Evolutionary conservation across 345 rosid genomes (phyloP).

Genomic region (Acer yangbiense): DNA sequence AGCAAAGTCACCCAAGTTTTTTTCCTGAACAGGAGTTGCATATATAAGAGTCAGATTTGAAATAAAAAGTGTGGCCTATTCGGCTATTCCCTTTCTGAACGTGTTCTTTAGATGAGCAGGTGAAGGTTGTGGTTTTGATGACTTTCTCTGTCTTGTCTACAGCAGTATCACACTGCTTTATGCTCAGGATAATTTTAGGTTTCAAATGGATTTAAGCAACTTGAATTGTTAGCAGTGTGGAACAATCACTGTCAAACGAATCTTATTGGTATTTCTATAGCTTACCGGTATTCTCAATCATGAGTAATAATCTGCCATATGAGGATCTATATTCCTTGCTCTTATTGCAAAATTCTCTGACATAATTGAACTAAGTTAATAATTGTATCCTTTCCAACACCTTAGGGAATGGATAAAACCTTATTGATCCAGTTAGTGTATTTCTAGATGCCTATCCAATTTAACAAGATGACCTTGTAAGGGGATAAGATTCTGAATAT

Average conservation of each 20-base stretch:
- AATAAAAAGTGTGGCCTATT: background rate
- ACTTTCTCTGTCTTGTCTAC: background rate
- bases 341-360: background rate
- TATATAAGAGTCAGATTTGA: background rate
- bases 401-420: no score
- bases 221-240: background rate
- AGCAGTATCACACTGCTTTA: background rate
- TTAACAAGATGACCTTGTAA: no score
- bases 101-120: background rate
- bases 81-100: background rate
- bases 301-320: background rate
- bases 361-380: background rate
- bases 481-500: no score
- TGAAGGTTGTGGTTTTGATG: background rate
- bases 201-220: background rate
- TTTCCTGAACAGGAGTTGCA: background rate
- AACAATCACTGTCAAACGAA: background rate
- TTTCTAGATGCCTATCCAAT: no score
- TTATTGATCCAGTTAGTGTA: no score
- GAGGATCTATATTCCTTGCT: background rate
- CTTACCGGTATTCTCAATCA: background rate
- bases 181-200: background rate
- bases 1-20: no score
- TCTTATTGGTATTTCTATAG: background rate
- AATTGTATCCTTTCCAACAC: no score